Percentiles rank a stretch among this genome's conserved stretches.
These are phyloP conservation scores for Penicillium parvum DNA, from an alignment of 495 filamentous ascomycete genomes.

Conservation along the genomic window DNA sequence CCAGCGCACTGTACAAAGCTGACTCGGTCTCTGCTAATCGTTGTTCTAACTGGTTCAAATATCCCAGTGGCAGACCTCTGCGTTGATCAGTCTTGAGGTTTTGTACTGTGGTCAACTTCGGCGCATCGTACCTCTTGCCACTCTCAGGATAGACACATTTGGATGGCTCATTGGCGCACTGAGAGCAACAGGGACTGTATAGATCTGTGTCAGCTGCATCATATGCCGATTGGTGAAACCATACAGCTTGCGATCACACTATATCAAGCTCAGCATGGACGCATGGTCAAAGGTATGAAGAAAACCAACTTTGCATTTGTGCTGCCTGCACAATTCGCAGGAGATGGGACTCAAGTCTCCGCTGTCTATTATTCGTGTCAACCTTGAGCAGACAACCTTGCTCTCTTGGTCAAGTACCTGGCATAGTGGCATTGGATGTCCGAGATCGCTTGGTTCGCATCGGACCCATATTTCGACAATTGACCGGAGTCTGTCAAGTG, in stretches of 20 bases:
- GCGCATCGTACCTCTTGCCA: constrained; percentile 26
- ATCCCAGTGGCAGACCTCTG: constrained; percentile 27
- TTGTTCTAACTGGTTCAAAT: constrained; percentile 29
- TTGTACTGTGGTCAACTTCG: too few relatives aligned
- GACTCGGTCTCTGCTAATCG: constrained; percentile 26
- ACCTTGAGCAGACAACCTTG: not conserved
- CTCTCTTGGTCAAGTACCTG: constrained; percentile 4
- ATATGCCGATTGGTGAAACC: not conserved
- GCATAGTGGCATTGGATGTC: constrained; percentile 6
- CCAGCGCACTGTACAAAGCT: constrained; percentile 24
- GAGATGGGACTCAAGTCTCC: constrained; percentile 19
- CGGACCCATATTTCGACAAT: not conserved
- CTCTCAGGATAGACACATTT: constrained; percentile 29
- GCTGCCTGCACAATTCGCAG: constrained; percentile 26
- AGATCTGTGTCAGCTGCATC: not conserved
- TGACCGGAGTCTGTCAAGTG: too few relatives aligned
- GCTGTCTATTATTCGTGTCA: constrained; percentile 1
- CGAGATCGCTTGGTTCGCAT: constrained; percentile 13
- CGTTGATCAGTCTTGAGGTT: not conserved
- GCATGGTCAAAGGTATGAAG: not conserved
- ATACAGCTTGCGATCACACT: constrained; percentile 30
- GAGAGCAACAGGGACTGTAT: constrained; percentile 24
- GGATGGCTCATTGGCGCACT: constrained; percentile 24
- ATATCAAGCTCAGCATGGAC: constrained; percentile 2
- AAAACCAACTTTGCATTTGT: constrained; percentile 27